Evolutionary conservation across 2,329 filamentous ascomycete species (phyloP), one percentile per base, ranked within the genome.

Genomic region (Xylogone sp.): DNA sequence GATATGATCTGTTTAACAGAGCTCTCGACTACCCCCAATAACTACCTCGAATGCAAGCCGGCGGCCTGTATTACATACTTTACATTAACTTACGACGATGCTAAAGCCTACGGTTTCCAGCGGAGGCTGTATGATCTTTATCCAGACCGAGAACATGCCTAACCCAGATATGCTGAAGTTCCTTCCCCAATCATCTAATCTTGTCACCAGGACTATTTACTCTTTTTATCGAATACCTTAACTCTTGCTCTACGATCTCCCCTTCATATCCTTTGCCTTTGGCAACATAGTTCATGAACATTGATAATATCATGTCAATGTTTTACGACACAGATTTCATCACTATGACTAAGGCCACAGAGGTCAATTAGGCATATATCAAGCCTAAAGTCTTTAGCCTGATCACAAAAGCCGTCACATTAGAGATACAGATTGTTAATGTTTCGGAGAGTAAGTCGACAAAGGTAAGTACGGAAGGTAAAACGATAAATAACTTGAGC

Each of bases 161-260:
- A 99, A 99, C 71, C 78, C 84, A n/a, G 91, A 97, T 74, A 92
- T 91, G 29, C 80, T 97, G 65, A 99, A 99, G 74, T 99, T 99
- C 73, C 81, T 95, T n/a, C 39, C 94, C 94, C 2, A 96, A 97
- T 72, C 85, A 90, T 70, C 82, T 82, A 39, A 84, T 99, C 48
- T 81, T 99, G 1, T 93, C 94, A 20, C 78, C 87, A 58, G 76
- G 75, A 48, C 76, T 96, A 56, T 72, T 80, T 6, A 83, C 86
- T 2, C 81, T 90, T 7, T 97, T 92, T 70, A 80, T 97, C 68
- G 94, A 99, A 74, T 99, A 97, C 69, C 78, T 96, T 50, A 88
- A 83, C 59, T 91, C 94, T 31, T 87, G 94, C 50, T 87, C 90
- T 34, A 97, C 94, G 3, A 84, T 97, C 58, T 81, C 90, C 21